Evolutionary conservation across 1,139 yeast genomes (phyloP), one percentile per base, ranked within the genome.

Genomic region (Zhuliangozyma blackwelliae): DNA sequence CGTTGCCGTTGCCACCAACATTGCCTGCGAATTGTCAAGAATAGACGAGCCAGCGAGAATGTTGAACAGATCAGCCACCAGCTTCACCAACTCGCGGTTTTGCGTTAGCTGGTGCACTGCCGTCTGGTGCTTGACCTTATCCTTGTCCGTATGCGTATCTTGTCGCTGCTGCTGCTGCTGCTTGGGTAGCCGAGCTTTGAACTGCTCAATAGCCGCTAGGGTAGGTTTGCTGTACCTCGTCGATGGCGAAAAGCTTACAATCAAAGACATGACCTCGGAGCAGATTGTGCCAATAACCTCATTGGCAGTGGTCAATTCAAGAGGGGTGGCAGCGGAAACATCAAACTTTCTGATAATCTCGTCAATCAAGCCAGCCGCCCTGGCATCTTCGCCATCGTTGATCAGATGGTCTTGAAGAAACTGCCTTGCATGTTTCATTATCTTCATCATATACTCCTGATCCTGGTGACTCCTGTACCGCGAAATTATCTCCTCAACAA

Each of bases 101-200:
- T 50, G 43, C 7, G 43, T 21, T 9, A 40, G 10, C 10, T 9
- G 23, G 10, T 7, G 10, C 23, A 22, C 23, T 7, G 3, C 23
- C 5, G 23, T 22, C 5, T 9, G 7, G 23, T 7, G 10, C 7
- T 22, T 9, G 23, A 3, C 23, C 7, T 22, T 9, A 3, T 22
- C 23, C 10, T 22, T 3, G 7, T 21, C 22, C 7, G 7, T 5
- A 7, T 9, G 9, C 5, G 7, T 9, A 9, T 22, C 10, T 2
- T 22, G 5, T 16, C 4, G 16, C 16, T 16, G 16, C 16, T 16
- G 16, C 16, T 16, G 16, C 16, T 16, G 16, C 16, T 16, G 69
- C 46, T 68, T 74, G 32, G 69, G 73, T 53, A 85, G 87, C 56
- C 88, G 96, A 6, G 67, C 67, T 26, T 54, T 59, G 0, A 61